Evolutionary conservation across 148 eudicot species (phyloP), one percentile per base, ranked within the genome.

Genomic region (Arctostaphylos glauca): DNA sequence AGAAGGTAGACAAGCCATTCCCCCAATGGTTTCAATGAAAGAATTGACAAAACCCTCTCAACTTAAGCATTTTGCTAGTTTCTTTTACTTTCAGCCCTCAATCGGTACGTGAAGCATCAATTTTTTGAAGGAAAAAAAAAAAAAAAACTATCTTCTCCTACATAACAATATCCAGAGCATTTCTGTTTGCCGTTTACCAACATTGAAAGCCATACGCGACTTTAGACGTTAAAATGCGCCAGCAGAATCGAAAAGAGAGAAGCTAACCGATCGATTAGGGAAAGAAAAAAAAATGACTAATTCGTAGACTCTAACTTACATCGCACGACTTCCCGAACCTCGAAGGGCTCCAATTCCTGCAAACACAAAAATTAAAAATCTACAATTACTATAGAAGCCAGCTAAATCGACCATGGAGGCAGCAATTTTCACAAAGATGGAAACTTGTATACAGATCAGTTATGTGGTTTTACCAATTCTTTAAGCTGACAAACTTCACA

Each of bases 401-500:
- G 54, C 21, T n/a, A 5, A 50, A 75, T 75, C 58, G 41, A 21
- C 41, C 3, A n/a, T 3, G 58, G 19, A 23, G 58, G 58, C 16
- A 25, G 16, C 6, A 6, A 50, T 50, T 23, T 3, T 50, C 13
- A 4, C 23, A n/a, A 18, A 44, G 19, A 78, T 43, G 52, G 62
- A 10, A 25, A 67, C 31, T 7, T 46, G 52, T 55, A 16, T 3
- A 16, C 19, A 12, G 5, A 56, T 25, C 38, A 38, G 2, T 12
- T 76, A 15, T 31, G 48, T n/a, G 49, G 44, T 21, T 46, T 74
- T 83, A 94, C 99, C 84, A 96, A 88, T 88, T 96, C 99, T 86
- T 94, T 94, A 88, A 96, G 99, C 82, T 92, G 97, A 88, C 97
- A 96, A 85, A 92, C 95, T 91, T 96, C 98, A 88, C 97, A 93